phyloP scores from a whole-genome alignment of 2,329 filamentous ascomycete genomes.

The Colletotrichum falcatum region DNA sequence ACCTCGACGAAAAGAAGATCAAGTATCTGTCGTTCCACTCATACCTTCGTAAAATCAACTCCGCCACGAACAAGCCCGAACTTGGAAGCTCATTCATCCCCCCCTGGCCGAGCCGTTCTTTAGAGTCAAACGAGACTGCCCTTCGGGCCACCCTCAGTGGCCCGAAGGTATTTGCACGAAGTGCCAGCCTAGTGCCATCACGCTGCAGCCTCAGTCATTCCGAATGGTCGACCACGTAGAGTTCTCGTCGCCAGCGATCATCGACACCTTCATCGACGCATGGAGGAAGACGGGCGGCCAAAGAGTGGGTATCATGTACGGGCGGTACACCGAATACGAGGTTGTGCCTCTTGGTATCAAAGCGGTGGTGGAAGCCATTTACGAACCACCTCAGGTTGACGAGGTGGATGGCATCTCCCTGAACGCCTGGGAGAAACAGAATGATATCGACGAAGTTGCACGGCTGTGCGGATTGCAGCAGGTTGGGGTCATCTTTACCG shows the following conservation, averaged over 20 bases:
- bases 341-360: constrained; percentile 95
- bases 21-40: constrained; percentile 98
- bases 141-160: constrained; percentile 92
- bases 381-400: constrained; percentile 91
- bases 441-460: constrained; percentile 84
- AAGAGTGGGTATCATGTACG: constrained; percentile 90
- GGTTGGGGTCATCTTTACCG: constrained; percentile 94
- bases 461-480: constrained; percentile 86
- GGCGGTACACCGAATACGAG: constrained; percentile 88
- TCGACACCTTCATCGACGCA: constrained; percentile 90
- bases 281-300: constrained; percentile 90
- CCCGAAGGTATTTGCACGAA: constrained; percentile 98
- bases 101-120: constrained; percentile 94
- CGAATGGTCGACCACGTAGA: constrained; percentile 99
- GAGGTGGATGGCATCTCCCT: constrained; percentile 91
- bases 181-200: constrained; percentile 97
- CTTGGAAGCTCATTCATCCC: constrained; percentile 95
- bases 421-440: constrained; percentile 86
- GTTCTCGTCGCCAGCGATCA: constrained; percentile 85
- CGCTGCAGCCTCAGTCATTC: constrained; percentile 90
- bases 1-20: constrained; percentile 95
- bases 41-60: constrained; percentile 93
- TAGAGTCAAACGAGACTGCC: constrained; percentile 88
- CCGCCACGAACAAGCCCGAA: constrained; percentile 95
- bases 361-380: constrained; percentile 95